Conservation (phyloP, 305 asterid genomes). For the Salvia sclarea region DNA sequence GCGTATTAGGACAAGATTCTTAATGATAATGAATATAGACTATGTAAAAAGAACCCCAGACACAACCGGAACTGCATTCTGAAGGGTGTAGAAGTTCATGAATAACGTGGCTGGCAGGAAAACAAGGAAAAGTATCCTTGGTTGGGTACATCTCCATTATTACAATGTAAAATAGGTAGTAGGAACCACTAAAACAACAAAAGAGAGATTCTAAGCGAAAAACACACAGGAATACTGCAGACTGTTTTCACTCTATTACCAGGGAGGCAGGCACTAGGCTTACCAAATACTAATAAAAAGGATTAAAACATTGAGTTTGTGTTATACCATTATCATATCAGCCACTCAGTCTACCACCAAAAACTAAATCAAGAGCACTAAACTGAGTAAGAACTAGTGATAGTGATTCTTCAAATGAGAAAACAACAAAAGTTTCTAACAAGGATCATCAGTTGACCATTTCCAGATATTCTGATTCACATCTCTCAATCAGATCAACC, state of each 20-base stretch:
- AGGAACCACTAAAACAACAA: background rate
- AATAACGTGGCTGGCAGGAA: background rate
- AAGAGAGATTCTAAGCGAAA: background rate
- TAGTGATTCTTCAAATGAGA: background rate
- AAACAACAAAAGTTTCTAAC: background rate
- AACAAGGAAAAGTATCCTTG: background rate
- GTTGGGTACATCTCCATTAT: background rate
- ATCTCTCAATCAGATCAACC: conserved; percentile 2
- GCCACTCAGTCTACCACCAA: conserved; percentile 19
- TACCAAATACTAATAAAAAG: background rate
- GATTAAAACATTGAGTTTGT: background rate
- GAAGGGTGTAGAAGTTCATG: background rate
- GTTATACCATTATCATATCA: background rate
- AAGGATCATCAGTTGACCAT: conserved; percentile 1
- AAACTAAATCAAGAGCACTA: background rate
- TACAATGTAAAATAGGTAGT: background rate
- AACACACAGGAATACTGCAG: background rate
- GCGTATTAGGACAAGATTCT: conserved; percentile 4
- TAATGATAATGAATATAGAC: background rate
- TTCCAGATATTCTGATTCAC: background rate
- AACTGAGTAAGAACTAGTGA: background rate
- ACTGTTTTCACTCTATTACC: background rate
- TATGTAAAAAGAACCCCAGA: background rate
- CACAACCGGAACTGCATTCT: background rate
- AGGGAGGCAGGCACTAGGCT: background rate